A percentile compares a stretch with the other conserved stretches of the same genome.
phyloP scores from a whole-genome alignment of 148 eudicot species.

The Selenicereus undatus region DNA sequence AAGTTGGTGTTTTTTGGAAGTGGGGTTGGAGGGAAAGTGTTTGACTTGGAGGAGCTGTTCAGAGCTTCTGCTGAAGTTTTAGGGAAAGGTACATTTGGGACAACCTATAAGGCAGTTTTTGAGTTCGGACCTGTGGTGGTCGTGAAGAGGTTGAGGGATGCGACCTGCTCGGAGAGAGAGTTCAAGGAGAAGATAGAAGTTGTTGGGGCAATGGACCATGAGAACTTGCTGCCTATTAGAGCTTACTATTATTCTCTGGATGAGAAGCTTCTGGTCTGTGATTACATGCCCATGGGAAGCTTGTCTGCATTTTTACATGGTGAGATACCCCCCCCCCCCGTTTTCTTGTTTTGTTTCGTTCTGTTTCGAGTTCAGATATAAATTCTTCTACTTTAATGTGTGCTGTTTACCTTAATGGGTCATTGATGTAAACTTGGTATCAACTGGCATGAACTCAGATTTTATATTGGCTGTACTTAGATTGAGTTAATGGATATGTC shows the following conservation, averaged over 20 bases:
- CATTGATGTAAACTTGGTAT: neutral
- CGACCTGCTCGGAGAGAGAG: constrained; percentile 51
- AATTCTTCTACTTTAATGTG: neutral
- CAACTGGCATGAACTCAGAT: neutral
- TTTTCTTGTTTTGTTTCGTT: neutral
- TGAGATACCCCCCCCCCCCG: constrained; percentile 18
- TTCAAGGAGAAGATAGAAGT: constrained; percentile 69
- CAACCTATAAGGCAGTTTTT: constrained; percentile 82
- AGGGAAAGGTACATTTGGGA: constrained; percentile 91
- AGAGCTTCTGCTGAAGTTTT: constrained; percentile 91
- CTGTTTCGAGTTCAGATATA: neutral
- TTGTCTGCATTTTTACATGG: constrained; percentile 90
- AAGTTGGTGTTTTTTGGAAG: constrained; percentile 70
- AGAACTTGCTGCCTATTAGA: constrained; percentile 74
- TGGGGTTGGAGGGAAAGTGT: constrained; percentile 39
- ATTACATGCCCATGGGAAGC: constrained; percentile 89
- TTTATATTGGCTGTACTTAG: neutral
- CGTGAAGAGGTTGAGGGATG: constrained; percentile 88
- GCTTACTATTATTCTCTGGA: constrained; percentile 79
- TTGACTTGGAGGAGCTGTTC: constrained; percentile 75
- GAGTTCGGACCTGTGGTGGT: constrained; percentile 71
- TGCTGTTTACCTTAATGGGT: neutral
- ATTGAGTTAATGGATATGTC: neutral
- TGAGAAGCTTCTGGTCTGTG: constrained; percentile 83
- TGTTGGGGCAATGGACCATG: constrained; percentile 69